Percentiles rank a stretch among this genome's conserved stretches.
These are phyloP conservation scores for Panellus pusillus DNA, from an alignment of 768 basidiomycete species.

Conservation along the genomic window DNA sequence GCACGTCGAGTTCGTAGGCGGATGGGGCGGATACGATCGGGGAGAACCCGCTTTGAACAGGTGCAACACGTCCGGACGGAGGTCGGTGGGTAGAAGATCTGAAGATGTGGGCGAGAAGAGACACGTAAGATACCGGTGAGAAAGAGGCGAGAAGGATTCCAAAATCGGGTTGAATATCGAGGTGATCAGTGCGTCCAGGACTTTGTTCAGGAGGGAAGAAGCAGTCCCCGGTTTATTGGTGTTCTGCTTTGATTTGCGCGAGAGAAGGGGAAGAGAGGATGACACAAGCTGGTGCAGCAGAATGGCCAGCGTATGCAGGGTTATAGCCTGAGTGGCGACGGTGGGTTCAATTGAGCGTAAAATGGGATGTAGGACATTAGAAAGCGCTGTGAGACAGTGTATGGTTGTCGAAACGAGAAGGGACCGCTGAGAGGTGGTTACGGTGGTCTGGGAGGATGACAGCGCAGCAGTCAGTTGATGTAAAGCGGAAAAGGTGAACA, in stretches of 20 bases:
- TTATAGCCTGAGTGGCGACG: constrained; percentile 16
- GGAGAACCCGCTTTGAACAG: constrained; percentile 27
- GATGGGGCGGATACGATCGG: constrained; percentile 13
- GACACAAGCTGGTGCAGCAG: constrained; percentile 11
- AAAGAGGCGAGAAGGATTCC: constrained; percentile 12
- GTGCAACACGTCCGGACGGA: constrained; percentile 29
- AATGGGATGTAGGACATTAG: constrained; percentile 26
- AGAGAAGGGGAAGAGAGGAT: constrained; percentile 12
- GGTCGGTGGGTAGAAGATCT: constrained; percentile 21
- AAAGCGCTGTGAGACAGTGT: constrained; percentile 31
- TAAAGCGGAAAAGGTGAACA: constrained; percentile 32
- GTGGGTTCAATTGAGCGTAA: constrained; percentile 25
- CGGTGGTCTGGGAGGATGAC: constrained; percentile 16
- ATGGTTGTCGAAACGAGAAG: constrained; percentile 30
- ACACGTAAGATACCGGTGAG: constrained; percentile 5
- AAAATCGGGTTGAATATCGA: constrained; percentile 21
- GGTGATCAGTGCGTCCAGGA: constrained; percentile 17
- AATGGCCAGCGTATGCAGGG: constrained; percentile 7
- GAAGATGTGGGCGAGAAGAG: constrained; percentile 11
- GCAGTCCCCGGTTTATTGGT: neutral
- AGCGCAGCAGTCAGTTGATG: constrained; percentile 28
- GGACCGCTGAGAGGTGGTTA: constrained; percentile 17
- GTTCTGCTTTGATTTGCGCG: constrained; percentile 18
- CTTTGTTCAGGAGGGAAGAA: constrained; percentile 17
- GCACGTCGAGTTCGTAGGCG: constrained; percentile 21